Evolutionary conservation across 2,329 filamentous ascomycete genomes (phyloP).

Genomic region (Didymella pinodella): DNA sequence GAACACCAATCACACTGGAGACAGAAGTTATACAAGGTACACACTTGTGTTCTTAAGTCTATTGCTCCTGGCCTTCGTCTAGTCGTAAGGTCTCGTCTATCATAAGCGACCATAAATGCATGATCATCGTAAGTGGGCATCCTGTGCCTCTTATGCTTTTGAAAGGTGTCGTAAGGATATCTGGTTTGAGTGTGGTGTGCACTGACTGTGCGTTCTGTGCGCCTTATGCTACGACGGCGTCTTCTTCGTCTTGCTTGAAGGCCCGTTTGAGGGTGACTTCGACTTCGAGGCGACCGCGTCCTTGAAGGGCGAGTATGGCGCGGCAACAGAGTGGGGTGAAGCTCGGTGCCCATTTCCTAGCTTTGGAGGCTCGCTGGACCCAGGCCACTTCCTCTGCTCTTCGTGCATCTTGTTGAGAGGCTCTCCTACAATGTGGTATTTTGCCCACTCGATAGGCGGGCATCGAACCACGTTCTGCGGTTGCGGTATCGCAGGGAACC

Average conservation of each 20-base stretch:
- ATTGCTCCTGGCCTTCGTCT: slow-evolving; percentile 31
- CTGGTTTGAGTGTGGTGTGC: slow-evolving; percentile 10
- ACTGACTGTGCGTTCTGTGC: slow-evolving; percentile 15
- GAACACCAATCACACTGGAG: not conserved
- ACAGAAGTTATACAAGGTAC: slow-evolving; percentile 4
- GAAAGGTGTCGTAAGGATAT: slow-evolving; percentile 21
- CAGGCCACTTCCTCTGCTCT: slow-evolving; percentile 69
- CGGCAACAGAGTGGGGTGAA: slow-evolving; percentile 62
- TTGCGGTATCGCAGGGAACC: slow-evolving; percentile 73
- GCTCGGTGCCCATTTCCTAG: slow-evolving; percentile 50
- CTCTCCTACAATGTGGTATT: slow-evolving; percentile 89
- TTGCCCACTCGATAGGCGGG: slow-evolving; percentile 92
- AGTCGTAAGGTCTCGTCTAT: slow-evolving; percentile 41
- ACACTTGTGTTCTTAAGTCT: slow-evolving; percentile 30
- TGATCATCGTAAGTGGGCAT: slow-evolving; percentile 36
- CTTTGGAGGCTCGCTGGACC: slow-evolving; percentile 50
- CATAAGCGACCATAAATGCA: slow-evolving; percentile 33
- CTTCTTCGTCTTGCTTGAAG: slow-evolving; percentile 45
- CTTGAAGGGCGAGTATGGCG: slow-evolving; percentile 66
- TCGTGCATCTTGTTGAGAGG: slow-evolving; percentile 84
- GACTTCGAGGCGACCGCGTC: slow-evolving; percentile 55
- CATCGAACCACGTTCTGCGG: slow-evolving; percentile 85
- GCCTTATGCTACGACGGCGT: slow-evolving; percentile 29
- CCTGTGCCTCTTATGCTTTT: slow-evolving; percentile 34
- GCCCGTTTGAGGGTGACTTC: slow-evolving; percentile 33